Conservation (phyloP, 2,329 filamentous ascomycete genomes). For the Penicillium sp. region DNA sequence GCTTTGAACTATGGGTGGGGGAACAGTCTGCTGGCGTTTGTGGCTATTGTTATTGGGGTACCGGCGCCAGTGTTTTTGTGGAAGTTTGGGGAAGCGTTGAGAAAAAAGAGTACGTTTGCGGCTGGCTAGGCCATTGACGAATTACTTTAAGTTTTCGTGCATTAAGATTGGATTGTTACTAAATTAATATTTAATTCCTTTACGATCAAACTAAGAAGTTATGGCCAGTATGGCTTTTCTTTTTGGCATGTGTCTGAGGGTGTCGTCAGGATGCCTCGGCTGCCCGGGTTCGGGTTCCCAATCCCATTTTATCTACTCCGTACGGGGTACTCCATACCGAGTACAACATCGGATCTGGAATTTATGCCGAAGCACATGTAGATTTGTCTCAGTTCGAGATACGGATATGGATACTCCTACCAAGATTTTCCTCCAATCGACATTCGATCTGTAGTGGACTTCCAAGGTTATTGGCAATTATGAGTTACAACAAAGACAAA, state of each 20-base stretch:
- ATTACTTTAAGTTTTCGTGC: neutral
- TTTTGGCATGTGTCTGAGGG: neutral
- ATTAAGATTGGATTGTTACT: neutral
- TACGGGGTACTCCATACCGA: too few relatives aligned
- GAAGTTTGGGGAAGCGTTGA: slow-evolving; percentile 50
- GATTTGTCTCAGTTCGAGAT: neutral
- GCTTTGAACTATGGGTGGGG: slow-evolving; percentile 43
- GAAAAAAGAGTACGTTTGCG: slow-evolving; percentile 51
- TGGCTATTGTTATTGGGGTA: slow-evolving; percentile 42
- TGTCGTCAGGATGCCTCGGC: neutral
- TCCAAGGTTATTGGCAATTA: neutral
- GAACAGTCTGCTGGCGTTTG: slow-evolving; percentile 43
- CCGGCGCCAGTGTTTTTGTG: slow-evolving; percentile 54
- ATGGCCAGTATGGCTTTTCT: neutral
- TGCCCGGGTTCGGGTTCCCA: too few relatives aligned
- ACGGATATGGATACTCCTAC: neutral
- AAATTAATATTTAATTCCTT: neutral
- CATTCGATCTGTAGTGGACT: neutral
- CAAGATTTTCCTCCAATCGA: neutral
- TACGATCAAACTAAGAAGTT: neutral
- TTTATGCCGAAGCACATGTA: neutral
- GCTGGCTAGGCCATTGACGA: slow-evolving; percentile 31
- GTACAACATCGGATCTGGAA: too few relatives aligned
- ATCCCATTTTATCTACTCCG: too few relatives aligned
- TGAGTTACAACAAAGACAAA: too few relatives aligned